Evolutionary conservation across 176 grass and related monocot species (phyloP).

Genomic region (Ensete ventricosum): DNA sequence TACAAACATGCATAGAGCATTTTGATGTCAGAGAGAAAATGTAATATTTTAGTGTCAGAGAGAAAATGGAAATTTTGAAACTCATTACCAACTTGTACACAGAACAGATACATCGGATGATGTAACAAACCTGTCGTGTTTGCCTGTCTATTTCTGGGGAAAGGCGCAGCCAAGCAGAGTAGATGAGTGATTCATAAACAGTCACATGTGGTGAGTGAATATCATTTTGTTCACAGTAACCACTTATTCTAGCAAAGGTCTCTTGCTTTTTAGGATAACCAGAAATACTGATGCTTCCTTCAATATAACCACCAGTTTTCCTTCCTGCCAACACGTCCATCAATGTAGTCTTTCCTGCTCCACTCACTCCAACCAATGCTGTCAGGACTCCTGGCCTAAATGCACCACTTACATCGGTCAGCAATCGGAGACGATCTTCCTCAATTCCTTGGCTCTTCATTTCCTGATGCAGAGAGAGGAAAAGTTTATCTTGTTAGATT

Average conservation of each 20-base stretch:
- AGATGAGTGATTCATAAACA: slow-evolving; percentile 63
- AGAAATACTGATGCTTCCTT: slow-evolving; percentile 67
- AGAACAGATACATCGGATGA: not conserved
- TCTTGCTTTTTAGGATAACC: slow-evolving; percentile 76
- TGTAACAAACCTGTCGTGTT: slow-evolving; percentile 29
- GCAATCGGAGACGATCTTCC: slow-evolving; percentile 49
- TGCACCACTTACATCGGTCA: slow-evolving; percentile 67
- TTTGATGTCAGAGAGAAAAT: too few species aligned
- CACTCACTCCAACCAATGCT: slow-evolving; percentile 84
- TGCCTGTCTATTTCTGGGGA: slow-evolving; percentile 41
- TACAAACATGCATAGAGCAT: too few species aligned
- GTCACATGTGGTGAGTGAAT: slow-evolving; percentile 86
- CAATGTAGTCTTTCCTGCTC: slow-evolving; percentile 87
- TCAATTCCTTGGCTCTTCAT: slow-evolving; percentile 75
- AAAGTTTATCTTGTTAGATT: not conserved
- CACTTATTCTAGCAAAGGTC: slow-evolving; percentile 74
- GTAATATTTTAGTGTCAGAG: too few species aligned
- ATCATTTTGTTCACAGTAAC: slow-evolving; percentile 85
- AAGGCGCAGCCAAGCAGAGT: slow-evolving; percentile 81
- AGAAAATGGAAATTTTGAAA: not conserved
- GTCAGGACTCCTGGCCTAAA: slow-evolving; percentile 79
- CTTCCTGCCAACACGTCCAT: slow-evolving; percentile 94
- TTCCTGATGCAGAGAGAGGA: slow-evolving; percentile 43
- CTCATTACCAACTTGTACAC: not conserved
- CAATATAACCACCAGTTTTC: slow-evolving; percentile 72